Base-by-base conservation (phyloP, 2,329 filamentous ascomycete species). In the Penicillium sp. region DNA sequence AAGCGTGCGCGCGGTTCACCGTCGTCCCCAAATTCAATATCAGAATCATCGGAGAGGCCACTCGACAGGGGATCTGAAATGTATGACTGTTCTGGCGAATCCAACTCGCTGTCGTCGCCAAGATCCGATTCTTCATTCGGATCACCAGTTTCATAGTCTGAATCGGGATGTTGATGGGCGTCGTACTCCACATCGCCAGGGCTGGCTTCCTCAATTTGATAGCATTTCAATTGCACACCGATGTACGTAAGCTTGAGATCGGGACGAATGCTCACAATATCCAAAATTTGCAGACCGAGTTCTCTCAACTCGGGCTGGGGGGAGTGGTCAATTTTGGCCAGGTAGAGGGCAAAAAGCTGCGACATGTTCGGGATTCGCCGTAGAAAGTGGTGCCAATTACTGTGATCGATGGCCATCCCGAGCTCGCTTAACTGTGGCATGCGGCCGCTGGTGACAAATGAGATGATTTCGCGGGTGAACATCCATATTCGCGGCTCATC, bases 351-450 rank as follows among this genome's bases (percentile, higher is more conserved):
- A 18, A 83, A 81, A 33, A 93, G 76, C 47, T 86, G 81, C 0
- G 83, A 78, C 44, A 90, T 76, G 45, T 81, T 78, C 0, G 86
- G 86, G 9, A 93, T 77, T 37, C 84, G 76, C 63, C 88, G 86
- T 7, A 93, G 77, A 70, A 93, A 88, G 53, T 81, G 83, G 67
- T 93, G 88, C 86, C 88, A 93, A 60, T 90, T 85, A 56, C 79
- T 82, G 66, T 86, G 88, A 52, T 88, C 80, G 47, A 93, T 76
- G 1, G 82, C 79, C 56, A 88, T 79, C 8, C 85, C 84, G 26
- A 93, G 71, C 67, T 93, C 87, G 47, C 78, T 78, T 38, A 93
- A 70, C 54, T 75, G 81, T 18, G 73, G 76, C 86, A 93, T 89
- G 49, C 82, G 82, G 4, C 86, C 86, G 62, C 85, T 87, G 2